Conservation (phyloP, 106 monocot genomes). For the Platanthera zijinensis region DNA sequence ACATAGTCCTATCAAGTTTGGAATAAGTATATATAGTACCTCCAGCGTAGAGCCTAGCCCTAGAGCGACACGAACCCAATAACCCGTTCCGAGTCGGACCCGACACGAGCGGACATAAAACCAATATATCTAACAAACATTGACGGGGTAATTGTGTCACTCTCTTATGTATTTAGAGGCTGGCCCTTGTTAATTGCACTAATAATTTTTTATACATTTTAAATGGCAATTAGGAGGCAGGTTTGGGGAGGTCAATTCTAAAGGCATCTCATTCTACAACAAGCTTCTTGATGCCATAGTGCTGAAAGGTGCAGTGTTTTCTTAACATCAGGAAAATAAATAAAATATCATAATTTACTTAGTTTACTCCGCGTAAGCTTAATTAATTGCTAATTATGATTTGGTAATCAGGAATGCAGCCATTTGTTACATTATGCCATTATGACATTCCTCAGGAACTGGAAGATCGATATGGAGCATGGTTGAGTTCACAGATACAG, state of each 20-base stretch:
- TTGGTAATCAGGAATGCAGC: slow-evolving; percentile 33
- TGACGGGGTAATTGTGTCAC: no score
- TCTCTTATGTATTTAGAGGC: no score
- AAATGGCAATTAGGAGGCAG: slow-evolving; percentile 1
- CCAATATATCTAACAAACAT: no score
- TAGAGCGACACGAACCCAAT: no score
- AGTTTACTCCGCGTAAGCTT: not conserved
- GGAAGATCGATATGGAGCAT: slow-evolving; percentile 36
- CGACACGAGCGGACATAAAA: no score
- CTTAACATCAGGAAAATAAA: not conserved
- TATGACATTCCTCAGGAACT: slow-evolving; percentile 50
- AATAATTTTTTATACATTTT: not conserved
- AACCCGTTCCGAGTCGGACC: no score
- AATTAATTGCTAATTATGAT: not conserved
- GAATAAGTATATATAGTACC: no score
- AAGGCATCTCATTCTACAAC: slow-evolving; percentile 10
- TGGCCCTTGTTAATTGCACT: no score
- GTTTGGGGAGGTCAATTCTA: slow-evolving; percentile 11
- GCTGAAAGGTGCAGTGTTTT: slow-evolving; percentile 9
- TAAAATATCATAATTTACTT: not conserved
- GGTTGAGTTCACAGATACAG: slow-evolving; percentile 50
- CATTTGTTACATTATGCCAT: slow-evolving; percentile 48
- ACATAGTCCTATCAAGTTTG: no score
- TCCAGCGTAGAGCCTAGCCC: no score
- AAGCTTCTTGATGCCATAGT: slow-evolving; percentile 6